Conservation (phyloP, 257 asterid species). For the Echites panduratus region DNA sequence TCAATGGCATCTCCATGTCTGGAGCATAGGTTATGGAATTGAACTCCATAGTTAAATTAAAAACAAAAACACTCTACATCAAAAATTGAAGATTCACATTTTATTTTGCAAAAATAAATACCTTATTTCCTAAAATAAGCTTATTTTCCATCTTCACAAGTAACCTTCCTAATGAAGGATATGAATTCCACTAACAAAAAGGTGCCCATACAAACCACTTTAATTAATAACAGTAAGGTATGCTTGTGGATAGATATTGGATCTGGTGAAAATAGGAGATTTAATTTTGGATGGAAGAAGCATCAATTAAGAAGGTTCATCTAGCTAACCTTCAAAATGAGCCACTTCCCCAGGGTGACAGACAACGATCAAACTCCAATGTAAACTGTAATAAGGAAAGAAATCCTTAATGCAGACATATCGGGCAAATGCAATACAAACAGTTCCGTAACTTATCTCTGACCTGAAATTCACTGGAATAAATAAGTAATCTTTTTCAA, state of each 20-base stretch:
- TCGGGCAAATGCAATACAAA: conserved; percentile 8
- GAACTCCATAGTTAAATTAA: conserved; percentile 6
- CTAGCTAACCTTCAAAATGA: conserved; percentile 37
- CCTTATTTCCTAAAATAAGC: background rate
- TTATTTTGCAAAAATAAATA: background rate
- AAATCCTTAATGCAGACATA: conserved; percentile 21
- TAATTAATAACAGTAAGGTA: background rate
- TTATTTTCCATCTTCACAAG: background rate
- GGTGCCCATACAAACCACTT: background rate
- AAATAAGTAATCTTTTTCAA: conserved; percentile 70
- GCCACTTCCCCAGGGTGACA: conserved; percentile 89
- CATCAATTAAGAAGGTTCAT: background rate
- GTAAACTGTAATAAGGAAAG: conserved; percentile 48
- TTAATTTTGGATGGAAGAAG: background rate
- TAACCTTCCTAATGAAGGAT: background rate
- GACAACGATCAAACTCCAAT: conserved; percentile 92
- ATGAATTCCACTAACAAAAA: background rate
- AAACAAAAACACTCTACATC: background rate
- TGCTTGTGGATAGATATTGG: background rate
- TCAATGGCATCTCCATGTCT: conserved; percentile 38
- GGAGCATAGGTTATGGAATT: conserved; percentile 30
- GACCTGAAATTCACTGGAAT: conserved; percentile 92
- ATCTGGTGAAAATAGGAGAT: background rate
- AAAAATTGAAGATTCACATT: background rate
- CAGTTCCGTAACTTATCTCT: conserved; percentile 21